Percentiles rank a stretch among this genome's conserved stretches.
phyloP scores from a whole-genome alignment of 345 rosid species.

The Camelina neglecta region DNA sequence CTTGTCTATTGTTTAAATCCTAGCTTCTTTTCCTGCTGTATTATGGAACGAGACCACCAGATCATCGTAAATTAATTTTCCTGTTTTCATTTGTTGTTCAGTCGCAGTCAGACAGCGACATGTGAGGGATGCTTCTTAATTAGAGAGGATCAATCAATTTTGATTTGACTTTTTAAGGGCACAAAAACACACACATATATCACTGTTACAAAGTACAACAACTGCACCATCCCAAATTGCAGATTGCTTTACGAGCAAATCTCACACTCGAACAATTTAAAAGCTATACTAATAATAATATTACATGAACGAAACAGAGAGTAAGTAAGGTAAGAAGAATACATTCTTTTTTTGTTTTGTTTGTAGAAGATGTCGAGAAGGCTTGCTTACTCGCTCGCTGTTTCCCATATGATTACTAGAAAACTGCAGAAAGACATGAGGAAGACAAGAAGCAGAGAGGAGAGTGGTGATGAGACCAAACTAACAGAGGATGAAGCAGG shows the following conservation, averaged over 20 bases:
- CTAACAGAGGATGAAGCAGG: constrained; percentile 52
- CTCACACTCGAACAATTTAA: constrained; percentile 14
- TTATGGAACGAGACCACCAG: background rate
- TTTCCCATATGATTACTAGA: constrained; percentile 12
- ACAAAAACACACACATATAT: constrained; percentile 16
- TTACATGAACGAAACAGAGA: constrained; percentile 5
- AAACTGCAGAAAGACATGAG: constrained; percentile 33
- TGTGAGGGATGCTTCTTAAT: constrained; percentile 12
- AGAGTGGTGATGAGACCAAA: constrained; percentile 26
- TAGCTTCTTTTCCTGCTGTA: background rate
- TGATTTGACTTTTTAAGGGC: constrained; percentile 8
- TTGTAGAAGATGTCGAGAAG: background rate
- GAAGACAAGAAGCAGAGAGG: constrained; percentile 42
- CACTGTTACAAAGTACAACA: constrained; percentile 37
- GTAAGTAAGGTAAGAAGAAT: background rate
- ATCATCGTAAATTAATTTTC: background rate
- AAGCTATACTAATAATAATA: background rate
- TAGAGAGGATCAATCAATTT: no score
- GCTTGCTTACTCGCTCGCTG: background rate
- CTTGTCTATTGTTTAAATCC: background rate
- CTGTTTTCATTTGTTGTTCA: constrained; percentile 1
- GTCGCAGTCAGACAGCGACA: constrained; percentile 27
- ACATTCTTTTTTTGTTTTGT: no score
- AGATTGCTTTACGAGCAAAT: constrained; percentile 24
- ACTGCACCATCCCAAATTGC: constrained; percentile 19